Evolutionary conservation across 148 eudicot species (phyloP), one percentile per base, ranked within the genome.

Genomic region (Camellia japonica): DNA sequence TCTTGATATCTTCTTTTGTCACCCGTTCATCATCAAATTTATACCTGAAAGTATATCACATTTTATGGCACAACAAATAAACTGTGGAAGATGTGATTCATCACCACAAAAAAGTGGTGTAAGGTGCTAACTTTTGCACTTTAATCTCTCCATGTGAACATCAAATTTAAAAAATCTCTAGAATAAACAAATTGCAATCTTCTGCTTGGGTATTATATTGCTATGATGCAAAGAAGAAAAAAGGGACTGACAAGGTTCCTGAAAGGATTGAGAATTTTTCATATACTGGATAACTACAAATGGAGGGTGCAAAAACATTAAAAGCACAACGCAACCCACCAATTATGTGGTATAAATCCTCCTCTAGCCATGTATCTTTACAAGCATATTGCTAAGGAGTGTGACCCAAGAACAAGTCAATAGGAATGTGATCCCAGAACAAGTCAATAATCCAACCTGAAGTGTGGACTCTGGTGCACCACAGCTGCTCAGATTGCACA

Each of bases 11-110:
- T 90, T 93, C 99, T 87, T 93, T 93, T 56, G 99, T 93, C 73
- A 96, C 99, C 8, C 98, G 87, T 85, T 96, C 99, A 87, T 96
- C 99, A 83, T 96, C 99, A 86, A 96, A 96, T 69, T 93, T 96
- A 80, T 84, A 93, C 99, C 99, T 96, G 72, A 67, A 78, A 76
- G 80, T 14, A 78, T 75, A 68, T 67, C 49, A 8, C 44, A 73
- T 64, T 11, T 68, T 58, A n/a, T 19, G 42, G 51, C 11, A 62
- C n/a, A 13, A 63, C 8, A 18, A 71, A 63, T 30, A 52, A 70
- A 64, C 55, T 72, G 47, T 47, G 54, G 62, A 62, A 65, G 41
- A 73, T 49, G 13, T 8, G 11, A 72, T 51, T 64, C 47, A 64
- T 42, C 10, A 52, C 82, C 30, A 55, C 44, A 73, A 14, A 6